Base-by-base conservation (phyloP, 768 basidiomycete species). In the Leccinum disarticulatum region DNA sequence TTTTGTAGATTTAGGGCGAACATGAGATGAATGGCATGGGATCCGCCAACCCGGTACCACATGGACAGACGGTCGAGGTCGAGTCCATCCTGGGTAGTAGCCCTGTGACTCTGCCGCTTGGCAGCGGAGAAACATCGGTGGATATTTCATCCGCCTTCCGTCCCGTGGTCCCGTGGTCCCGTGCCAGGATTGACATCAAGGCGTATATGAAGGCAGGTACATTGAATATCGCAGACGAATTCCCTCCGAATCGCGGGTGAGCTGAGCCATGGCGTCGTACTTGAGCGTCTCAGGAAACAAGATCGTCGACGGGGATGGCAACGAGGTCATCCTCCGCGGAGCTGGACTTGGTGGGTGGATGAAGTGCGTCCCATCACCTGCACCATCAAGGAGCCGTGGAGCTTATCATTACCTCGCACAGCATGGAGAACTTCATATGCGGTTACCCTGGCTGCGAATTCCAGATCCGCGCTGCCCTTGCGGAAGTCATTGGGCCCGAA, bases 321-420 rank as follows among this genome's bases (percentile, higher is more conserved):
- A 84, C 19, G 80, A 85, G 63, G 76, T 87, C 60, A 77, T 87
- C 59, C 78, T 89, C 55, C 77, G 85, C 49, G 90, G 90, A 22
- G 89, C 89, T 56, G 88, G 89, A n/a, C 76, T 91, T 22, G 90
- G 89, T 61, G 89, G 90, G 68, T 91, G 90, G 89, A 88, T 92
- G 87, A 90, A 87, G 90, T 91, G 67, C 72, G 89, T 81, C 55
- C 50, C 41, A 49, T 28, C 17, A 15, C 38, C 65, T 61, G 13
- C 51, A 33, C 10, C 51, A 62, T 69, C 27, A 31, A 57, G 35
- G 47, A 19, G 19, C 3, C 41, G 33, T 25, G 35, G 53, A 13
- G 35, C 47, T 60, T 38, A 61, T 55, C 60, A 25, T 61, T 48
- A 56, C 48, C 33, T 56, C 35, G 19, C 30, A 28, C 58, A 88